Evolutionary conservation across 78 protist species (phyloP).

Genomic region (Polysphondylium violaceum): DNA sequence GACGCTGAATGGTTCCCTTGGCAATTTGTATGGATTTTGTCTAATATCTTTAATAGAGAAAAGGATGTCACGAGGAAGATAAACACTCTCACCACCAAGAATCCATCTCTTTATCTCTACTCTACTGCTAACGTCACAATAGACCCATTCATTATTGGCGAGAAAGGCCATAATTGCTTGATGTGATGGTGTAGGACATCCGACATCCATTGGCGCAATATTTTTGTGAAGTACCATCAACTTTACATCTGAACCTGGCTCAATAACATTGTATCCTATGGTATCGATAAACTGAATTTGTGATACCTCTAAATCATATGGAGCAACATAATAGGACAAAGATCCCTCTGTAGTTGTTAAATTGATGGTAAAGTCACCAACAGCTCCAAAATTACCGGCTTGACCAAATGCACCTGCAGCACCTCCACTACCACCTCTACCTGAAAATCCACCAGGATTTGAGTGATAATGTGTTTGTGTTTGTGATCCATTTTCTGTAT

Average conservation of each 20-base stretch:
- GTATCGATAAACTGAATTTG: constrained; percentile 33
- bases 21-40: constrained; percentile 3
- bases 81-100: background rate
- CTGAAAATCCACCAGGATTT: constrained; percentile 15
- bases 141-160: constrained; percentile 48
- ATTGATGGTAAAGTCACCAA: background rate
- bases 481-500: background rate
- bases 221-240: constrained; percentile 46
- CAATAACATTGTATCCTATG: constrained; percentile 52
- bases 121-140: constrained; percentile 12
- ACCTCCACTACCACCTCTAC: constrained; percentile 38
- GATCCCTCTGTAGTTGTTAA: background rate
- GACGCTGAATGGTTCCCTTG: constrained; percentile 38
- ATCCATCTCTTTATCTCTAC: constrained; percentile 48
- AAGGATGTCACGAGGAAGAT: constrained; percentile 13
- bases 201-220: constrained; percentile 77
- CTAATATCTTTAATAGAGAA: constrained; percentile 28
- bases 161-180: constrained; percentile 37
- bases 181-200: constrained; percentile 74
- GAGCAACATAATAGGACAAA: background rate
- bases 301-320: constrained; percentile 56
- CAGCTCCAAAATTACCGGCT: constrained; percentile 15
- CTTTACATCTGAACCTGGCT: constrained; percentile 43
- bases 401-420: constrained; percentile 6
- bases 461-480: background rate